Percentiles rank a stretch among this genome's conserved stretches.
phyloP scores from a whole-genome alignment of 2,329 filamentous ascomycete genomes.

The Pseudogymnoascus sp. region DNA sequence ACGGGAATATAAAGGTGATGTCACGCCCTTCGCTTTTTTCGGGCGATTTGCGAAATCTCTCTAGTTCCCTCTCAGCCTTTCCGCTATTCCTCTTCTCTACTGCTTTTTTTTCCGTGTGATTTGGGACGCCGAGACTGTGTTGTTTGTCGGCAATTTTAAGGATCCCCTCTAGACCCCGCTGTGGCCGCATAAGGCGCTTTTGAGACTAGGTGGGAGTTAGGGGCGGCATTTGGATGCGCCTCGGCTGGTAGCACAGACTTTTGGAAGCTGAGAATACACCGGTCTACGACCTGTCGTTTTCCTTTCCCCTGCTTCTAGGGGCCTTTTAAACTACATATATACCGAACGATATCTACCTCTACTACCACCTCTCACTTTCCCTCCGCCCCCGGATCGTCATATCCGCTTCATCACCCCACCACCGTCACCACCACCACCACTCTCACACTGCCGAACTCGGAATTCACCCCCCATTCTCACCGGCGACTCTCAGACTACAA shows the following conservation, averaged over 20 bases:
- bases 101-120: not conserved
- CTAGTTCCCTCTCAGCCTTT: not conserved
- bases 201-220: not conserved
- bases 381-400: not conserved
- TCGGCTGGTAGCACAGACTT: not conserved
- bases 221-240: not conserved
- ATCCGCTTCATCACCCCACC: not conserved
- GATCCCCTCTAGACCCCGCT: no score
- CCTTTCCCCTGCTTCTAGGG: not conserved
- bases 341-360: not conserved
- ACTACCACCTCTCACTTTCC: not conserved
- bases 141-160: not conserved
- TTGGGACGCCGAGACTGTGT: not conserved
- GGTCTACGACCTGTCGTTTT: not conserved
- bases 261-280: not conserved
- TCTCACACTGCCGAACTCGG: not conserved
- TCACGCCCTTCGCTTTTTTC: not conserved
- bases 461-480: not conserved
- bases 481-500: not conserved
- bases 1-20: not conserved
- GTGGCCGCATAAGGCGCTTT: not conserved
- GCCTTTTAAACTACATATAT: not conserved
- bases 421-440: not conserved
- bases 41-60: not conserved
- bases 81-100: no score